Conservation (phyloP, 2,329 filamentous ascomycete genomes). For the Penicillium italicum region DNA sequence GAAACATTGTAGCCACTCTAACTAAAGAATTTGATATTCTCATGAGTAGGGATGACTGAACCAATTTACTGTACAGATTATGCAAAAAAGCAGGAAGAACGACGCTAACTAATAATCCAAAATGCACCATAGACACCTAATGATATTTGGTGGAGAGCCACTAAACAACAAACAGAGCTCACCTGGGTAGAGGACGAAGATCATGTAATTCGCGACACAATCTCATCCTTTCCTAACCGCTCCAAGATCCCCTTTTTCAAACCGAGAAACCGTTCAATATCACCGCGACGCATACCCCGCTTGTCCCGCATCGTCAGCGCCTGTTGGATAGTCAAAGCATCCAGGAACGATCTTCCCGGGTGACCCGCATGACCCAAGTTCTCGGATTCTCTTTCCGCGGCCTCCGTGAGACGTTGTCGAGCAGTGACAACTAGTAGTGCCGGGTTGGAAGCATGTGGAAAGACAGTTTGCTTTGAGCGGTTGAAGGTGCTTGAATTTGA, state of each 20-base stretch:
- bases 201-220: constrained; percentile 29
- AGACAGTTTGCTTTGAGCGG: constrained; percentile 35
- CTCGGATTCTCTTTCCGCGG: constrained; percentile 54
- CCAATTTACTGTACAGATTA: background rate
- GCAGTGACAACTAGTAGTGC: constrained; percentile 53
- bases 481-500: constrained; percentile 54
- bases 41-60: constrained; percentile 3
- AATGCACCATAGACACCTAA: background rate
- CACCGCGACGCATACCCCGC: constrained; percentile 31
- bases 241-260: constrained; percentile 45
- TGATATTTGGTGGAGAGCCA: background rate
- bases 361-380: constrained; percentile 44
- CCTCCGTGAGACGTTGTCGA: constrained; percentile 48
- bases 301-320: constrained; percentile 48
- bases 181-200: background rate
- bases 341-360: constrained; percentile 46
- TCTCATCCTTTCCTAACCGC: constrained; percentile 35
- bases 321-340: constrained; percentile 50
- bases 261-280: constrained; percentile 46
- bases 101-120: background rate
- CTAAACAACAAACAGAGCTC: background rate
- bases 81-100: background rate
- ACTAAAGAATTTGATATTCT: background rate
- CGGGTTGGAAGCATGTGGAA: constrained; percentile 48
- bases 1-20: background rate